Percentiles rank a stretch among this genome's conserved stretches.
Evolutionary conservation across 2,329 filamentous ascomycete species (phyloP).

Genomic region (Trichoderma oligosporum): DNA sequence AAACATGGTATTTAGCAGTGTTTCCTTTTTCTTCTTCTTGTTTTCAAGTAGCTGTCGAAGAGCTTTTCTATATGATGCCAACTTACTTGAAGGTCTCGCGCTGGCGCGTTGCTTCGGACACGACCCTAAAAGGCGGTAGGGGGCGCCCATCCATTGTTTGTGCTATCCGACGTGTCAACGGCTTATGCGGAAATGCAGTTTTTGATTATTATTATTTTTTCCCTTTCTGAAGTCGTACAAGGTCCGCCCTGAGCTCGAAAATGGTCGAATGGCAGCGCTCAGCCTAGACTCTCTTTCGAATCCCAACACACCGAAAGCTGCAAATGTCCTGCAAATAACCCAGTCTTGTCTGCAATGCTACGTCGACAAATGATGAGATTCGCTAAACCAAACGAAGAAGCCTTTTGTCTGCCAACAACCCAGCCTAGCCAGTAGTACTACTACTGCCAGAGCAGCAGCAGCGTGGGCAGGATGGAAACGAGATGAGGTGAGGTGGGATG

Average conservation of each 20-base stretch:
- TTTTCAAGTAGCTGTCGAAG: neutral
- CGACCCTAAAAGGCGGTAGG: conserved; percentile 8
- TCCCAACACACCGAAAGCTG: neutral
- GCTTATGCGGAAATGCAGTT: neutral
- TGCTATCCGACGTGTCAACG: conserved; percentile 9
- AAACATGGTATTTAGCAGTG: neutral
- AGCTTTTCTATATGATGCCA: neutral
- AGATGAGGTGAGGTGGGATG: neutral
- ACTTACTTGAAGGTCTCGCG: conserved; percentile 21
- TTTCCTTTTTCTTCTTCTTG: neutral
- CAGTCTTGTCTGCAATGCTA: neutral
- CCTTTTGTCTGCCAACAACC: neutral
- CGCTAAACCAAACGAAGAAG: neutral
- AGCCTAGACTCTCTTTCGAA: neutral
- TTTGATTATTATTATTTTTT: neutral
- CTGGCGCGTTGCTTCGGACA: conserved; percentile 19
- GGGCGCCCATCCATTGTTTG: conserved; percentile 15
- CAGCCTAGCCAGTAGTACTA: neutral
- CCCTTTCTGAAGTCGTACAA: neutral
- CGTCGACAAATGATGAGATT: conserved; percentile 1
- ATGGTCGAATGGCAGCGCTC: neutral
- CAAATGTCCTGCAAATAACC: neutral
- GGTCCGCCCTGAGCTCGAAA: neutral
- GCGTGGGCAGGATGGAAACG: neutral
- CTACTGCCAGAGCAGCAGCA: neutral